Evolutionary conservation across 441 rosid species (phyloP), one percentile per base, ranked within the genome.

Genomic region (Adansonia rubrostipa): DNA sequence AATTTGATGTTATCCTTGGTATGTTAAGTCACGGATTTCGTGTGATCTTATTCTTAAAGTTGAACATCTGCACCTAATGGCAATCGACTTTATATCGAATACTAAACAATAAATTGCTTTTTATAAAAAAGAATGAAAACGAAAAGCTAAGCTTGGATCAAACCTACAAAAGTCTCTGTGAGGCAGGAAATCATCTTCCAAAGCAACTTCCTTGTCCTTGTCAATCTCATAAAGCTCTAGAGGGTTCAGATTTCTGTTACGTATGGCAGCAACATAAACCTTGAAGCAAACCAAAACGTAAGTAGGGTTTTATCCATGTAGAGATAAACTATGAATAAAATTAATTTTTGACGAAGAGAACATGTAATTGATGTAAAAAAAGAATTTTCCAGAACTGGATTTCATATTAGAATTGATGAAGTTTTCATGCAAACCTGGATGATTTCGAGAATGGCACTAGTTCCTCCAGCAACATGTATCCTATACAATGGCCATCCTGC

Each of bases 221-320:
- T 83, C 77, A 50, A 86, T 75, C 82, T 90, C 91, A 64, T 88
- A 85, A 42, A 90, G 83, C 76, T 88, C 89, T 1, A 54, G 33
- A 54, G 88, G 84, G 75, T 86, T 83, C 58, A 92, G 87, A 24
- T 87, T 88, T 77, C 89, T 74, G 71, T 92, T 90, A 1, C 78
- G 84, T 64, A 84, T 60, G 14, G 96, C 88, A 15, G 83, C 89
- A 67, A 85, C 90, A 76, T 78, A 88, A 9, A 86, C 92, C 94
- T 90, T 82, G 57, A 74, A 65, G 7, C 42, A 50, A 70, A 48
- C 44, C 73, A 48, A 50, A 50, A 70, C 40, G 42, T 3, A 13
- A 14, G 53, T 19, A 6, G 58, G 45, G 1, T 17, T 2, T 36
- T 42, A 19, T 40, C 3, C 17, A 42, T n/a, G 19, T 1, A 9